Percentiles rank a stretch among this genome's conserved stretches.
These are phyloP conservation scores for Talaromyces ruber DNA, from an alignment of 495 filamentous ascomycete genomes.

Conservation along the genomic window DNA sequence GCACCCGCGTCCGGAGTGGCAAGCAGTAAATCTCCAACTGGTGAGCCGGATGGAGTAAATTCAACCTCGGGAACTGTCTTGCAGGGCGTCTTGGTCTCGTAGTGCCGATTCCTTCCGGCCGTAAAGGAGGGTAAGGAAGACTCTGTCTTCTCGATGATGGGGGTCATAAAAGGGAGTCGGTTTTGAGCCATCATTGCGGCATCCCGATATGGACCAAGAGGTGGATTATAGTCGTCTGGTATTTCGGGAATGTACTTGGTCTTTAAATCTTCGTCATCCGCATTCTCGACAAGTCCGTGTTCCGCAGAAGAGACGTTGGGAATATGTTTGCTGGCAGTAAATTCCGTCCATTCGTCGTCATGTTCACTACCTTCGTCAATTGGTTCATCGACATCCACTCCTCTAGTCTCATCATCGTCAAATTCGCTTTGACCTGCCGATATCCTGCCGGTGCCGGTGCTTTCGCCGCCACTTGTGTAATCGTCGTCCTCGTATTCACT, in stretches of 20 bases:
- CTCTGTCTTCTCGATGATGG: conserved; percentile 92
- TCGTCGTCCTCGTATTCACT: conserved; percentile 63
- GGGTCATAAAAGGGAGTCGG: conserved; percentile 94
- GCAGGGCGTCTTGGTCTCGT: conserved; percentile 67
- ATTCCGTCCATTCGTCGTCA: conserved; percentile 75
- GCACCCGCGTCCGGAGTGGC: conserved; percentile 19
- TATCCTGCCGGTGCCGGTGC: conserved; percentile 64
- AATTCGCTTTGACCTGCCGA: conserved; percentile 56
- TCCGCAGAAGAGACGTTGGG: conserved; percentile 30
- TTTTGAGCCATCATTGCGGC: conserved; percentile 70
- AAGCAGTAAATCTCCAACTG: conserved; percentile 29
- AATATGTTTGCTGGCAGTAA: conserved; percentile 65
- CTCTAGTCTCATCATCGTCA: conserved; percentile 48
- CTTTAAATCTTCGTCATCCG: conserved; percentile 15
- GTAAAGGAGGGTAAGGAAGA: conserved; percentile 64
- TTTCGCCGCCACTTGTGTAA: conserved; percentile 76
- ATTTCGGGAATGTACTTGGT: conserved; percentile 55
- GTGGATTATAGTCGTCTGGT: conserved; percentile 75
- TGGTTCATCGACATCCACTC: conserved; percentile 13
- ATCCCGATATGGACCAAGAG: conserved; percentile 67
- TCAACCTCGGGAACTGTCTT: conserved; percentile 28
- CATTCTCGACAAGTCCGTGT: conserved; percentile 29
- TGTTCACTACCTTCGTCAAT: conserved; percentile 42
- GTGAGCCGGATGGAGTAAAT: conserved; percentile 17
- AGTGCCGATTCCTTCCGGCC: conserved; percentile 42